phyloP scores from a whole-genome alignment of 2,329 filamentous ascomycete genomes.

The Exophiala sideris region DNA sequence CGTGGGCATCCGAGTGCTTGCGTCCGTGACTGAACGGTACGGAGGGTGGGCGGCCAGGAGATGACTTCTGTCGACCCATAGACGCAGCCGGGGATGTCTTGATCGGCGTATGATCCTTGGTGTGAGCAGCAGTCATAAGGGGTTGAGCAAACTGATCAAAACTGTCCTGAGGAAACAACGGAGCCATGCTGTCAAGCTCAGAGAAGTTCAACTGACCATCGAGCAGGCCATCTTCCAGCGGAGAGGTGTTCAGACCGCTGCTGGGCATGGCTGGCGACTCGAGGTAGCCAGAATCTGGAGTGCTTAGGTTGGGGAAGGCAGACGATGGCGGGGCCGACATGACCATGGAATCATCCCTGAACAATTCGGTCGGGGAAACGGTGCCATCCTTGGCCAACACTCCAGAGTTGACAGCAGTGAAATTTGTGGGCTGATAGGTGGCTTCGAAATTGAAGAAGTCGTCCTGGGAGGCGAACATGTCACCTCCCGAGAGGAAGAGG shows the following conservation, averaged over 20 bases:
- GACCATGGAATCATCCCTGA: constrained; percentile 53
- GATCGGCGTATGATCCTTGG: neutral
- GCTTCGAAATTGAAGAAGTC: constrained; percentile 20
- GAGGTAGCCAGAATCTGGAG: constrained; percentile 58
- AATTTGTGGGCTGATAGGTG: constrained; percentile 15
- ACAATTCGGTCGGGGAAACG: constrained; percentile 74
- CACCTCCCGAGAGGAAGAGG: constrained; percentile 25
- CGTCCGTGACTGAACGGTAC: constrained; percentile 41
- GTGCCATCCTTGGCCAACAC: constrained; percentile 47
- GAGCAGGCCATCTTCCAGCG: constrained; percentile 28
- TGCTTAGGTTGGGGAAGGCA: constrained; percentile 73
- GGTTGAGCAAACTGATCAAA: constrained; percentile 29
- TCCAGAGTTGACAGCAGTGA: constrained; percentile 12
- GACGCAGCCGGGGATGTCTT: constrained; percentile 11
- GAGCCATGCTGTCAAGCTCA: constrained; percentile 23
- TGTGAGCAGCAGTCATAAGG: constrained; percentile 31
- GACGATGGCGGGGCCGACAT: constrained; percentile 71
- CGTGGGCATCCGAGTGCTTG: constrained; percentile 64
- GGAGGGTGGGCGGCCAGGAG: constrained; percentile 37
- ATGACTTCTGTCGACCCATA: constrained; percentile 32
- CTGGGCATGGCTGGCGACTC: constrained; percentile 53
- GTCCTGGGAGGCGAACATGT: constrained; percentile 24
- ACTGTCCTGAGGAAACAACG: constrained; percentile 26
- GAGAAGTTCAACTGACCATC: constrained; percentile 25
- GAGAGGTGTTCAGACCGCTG: constrained; percentile 28